Conservation (phyloP, 176 grass and related monocot genomes). For the Rhynchospora breviuscula region DNA sequence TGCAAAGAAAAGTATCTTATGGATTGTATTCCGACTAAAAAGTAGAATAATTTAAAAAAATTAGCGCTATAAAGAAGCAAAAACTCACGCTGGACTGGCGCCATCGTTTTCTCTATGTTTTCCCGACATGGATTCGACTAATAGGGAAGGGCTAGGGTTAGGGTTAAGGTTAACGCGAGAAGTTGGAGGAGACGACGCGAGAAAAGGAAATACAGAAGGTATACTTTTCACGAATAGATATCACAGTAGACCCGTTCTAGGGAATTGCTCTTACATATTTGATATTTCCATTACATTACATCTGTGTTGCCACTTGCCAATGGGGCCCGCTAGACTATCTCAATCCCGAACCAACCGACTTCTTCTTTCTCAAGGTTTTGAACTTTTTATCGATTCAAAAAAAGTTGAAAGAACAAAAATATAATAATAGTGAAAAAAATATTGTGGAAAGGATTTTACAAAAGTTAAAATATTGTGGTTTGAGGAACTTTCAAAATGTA, state of each 20-base stretch:
- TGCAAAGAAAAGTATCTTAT: neutral
- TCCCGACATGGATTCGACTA: conserved; percentile 34
- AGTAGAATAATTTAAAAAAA: neutral
- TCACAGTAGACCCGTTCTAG: neutral
- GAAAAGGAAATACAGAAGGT: neutral
- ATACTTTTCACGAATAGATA: neutral
- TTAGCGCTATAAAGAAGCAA: neutral
- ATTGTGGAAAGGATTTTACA: too few relatives aligned
- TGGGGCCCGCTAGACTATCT: too few relatives aligned
- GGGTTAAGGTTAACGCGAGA: neutral
- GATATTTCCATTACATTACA: too few relatives aligned
- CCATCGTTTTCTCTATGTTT: conserved; percentile 65
- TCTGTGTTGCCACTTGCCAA: too few relatives aligned
- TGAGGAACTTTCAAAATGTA: too few relatives aligned
- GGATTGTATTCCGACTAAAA: neutral
- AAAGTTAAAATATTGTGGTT: too few relatives aligned
- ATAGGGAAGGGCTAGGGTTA: conserved; percentile 3
- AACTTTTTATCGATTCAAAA: too few relatives aligned
- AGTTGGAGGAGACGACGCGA: neutral
- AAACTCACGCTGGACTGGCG: conserved; percentile 67
- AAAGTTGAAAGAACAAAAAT: too few relatives aligned
- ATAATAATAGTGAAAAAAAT: too few relatives aligned
- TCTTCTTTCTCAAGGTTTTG: too few relatives aligned
- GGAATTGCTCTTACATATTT: too few relatives aligned
- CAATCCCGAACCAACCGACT: too few relatives aligned